Evolutionary conservation across 176 grass and related monocot genomes (phyloP).

Genomic region (Cenchrus purpureus): DNA sequence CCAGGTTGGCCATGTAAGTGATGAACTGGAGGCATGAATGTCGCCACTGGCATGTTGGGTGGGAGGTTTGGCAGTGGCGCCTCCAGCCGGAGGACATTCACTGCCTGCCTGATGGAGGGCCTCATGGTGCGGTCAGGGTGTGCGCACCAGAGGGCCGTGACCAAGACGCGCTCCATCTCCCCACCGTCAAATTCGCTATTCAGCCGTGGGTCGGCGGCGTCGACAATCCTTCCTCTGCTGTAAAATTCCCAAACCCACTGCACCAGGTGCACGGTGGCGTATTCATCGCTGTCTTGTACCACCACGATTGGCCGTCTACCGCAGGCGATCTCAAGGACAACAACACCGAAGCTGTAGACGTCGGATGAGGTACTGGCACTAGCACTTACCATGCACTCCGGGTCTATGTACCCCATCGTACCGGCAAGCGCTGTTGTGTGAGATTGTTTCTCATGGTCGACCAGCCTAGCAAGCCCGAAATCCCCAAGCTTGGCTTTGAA

Average conservation of each 20-base stretch:
- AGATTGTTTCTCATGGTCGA: not conserved
- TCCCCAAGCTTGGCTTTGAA: not conserved
- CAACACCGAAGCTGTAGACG: not conserved
- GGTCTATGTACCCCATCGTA: not conserved
- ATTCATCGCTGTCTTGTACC: not conserved
- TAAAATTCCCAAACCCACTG: not conserved
- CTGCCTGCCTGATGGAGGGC: not conserved
- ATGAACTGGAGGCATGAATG: not conserved
- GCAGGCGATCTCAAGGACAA: not conserved
- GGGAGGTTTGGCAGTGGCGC: not conserved
- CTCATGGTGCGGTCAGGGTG: not conserved
- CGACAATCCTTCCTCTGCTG: not conserved
- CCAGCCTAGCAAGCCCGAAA: not conserved
- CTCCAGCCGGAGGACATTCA: not conserved
- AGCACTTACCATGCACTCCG: not conserved
- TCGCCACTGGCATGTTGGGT: not conserved
- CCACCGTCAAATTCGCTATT: not conserved
- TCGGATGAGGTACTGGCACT: not conserved
- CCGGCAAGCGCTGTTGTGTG: not conserved
- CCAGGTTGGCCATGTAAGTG: not conserved
- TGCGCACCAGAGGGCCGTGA: slow-evolving; percentile 32
- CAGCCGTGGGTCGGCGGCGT: not conserved
- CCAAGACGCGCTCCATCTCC: slow-evolving; percentile 34
- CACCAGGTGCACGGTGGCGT: not conserved
- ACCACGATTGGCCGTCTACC: not conserved